Conservation (phyloP, 164 flowering plant species). For the Sedum album region DNA sequence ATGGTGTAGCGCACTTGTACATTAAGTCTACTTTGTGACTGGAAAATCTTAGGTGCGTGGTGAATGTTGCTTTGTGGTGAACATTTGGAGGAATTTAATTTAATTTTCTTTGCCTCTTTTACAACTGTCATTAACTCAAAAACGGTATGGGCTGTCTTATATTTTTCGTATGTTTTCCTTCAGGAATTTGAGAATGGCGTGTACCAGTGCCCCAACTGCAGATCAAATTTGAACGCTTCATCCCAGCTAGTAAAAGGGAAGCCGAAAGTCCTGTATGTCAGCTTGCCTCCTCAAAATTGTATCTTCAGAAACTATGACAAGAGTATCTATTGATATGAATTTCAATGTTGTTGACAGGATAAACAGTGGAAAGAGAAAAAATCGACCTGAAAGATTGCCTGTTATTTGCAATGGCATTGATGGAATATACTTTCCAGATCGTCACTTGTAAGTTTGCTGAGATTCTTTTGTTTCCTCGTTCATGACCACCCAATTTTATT, state of each 20-base stretch:
- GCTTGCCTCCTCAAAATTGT: constrained; percentile 26
- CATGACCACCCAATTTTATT: not conserved
- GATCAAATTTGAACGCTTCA: constrained; percentile 15
- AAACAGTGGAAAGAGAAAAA: constrained; percentile 27
- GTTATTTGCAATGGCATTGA: constrained; percentile 85
- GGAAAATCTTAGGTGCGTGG: no score
- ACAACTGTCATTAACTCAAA: no score
- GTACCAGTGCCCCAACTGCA: constrained; percentile 63
- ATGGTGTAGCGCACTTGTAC: no score
- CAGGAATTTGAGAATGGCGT: constrained; percentile 41
- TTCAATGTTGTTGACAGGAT: constrained; percentile 17
- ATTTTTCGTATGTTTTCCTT: constrained; percentile 10
- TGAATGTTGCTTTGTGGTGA: no score
- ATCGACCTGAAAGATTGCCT: not conserved
- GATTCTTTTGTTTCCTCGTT: not conserved
- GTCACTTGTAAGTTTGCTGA: constrained; percentile 61
- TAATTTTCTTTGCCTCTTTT: no score
- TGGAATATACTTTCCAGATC: constrained; percentile 66
- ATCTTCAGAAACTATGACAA: not conserved
- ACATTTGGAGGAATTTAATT: no score
- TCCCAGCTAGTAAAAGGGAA: constrained; percentile 17
- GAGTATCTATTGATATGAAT: not conserved
- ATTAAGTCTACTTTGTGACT: no score
- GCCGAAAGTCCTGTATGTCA: constrained; percentile 15
- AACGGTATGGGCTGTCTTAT: constrained; percentile 12